Evolutionary conservation across 139 green algal genomes (phyloP).

Genomic region (Chlamydomonas sp.): DNA sequence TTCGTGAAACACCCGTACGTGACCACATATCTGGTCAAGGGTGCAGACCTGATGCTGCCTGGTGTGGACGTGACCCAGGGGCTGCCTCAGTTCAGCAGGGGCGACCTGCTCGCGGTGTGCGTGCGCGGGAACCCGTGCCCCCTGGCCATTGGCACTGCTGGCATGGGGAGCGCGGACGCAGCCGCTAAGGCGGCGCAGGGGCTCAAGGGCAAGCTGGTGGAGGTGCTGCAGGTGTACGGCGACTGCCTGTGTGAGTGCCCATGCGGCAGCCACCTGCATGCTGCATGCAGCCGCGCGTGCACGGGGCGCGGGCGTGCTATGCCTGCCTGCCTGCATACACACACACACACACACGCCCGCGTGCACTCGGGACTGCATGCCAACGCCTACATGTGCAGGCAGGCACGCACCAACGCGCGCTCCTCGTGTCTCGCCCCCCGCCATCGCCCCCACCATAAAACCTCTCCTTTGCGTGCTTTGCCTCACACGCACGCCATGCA

Average conservation of each 20-base stretch:
- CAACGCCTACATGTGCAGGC: no score
- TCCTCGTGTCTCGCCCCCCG: no score
- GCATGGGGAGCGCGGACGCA: constrained; percentile 29
- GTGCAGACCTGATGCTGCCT: constrained; percentile 65
- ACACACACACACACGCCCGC: no score
- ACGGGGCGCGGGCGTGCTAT: no score
- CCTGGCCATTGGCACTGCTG: constrained; percentile 42
- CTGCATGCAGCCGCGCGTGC: no score
- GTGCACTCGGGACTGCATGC: no score
- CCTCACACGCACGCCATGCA: no score
- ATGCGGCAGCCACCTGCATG: no score
- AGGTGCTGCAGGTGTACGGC: constrained; percentile 44
- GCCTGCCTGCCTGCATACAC: no score
- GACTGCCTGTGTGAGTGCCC: constrained; percentile 45
- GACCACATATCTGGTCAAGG: constrained; percentile 43
- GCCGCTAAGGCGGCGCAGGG: background rate
- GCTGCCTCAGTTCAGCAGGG: constrained; percentile 25
- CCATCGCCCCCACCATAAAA: no score
- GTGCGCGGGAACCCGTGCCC: constrained; percentile 49
- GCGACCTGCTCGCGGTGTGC: constrained; percentile 31
- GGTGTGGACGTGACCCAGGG: constrained; percentile 26
- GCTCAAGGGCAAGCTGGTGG: constrained; percentile 44
- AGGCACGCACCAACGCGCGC: no score
- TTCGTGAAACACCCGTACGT: constrained; percentile 50
- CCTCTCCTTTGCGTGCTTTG: no score